These are phyloP conservation scores for Pharus latifolius DNA, from an alignment of 176 grass and related monocot genomes.

Conservation along the genomic window DNA sequence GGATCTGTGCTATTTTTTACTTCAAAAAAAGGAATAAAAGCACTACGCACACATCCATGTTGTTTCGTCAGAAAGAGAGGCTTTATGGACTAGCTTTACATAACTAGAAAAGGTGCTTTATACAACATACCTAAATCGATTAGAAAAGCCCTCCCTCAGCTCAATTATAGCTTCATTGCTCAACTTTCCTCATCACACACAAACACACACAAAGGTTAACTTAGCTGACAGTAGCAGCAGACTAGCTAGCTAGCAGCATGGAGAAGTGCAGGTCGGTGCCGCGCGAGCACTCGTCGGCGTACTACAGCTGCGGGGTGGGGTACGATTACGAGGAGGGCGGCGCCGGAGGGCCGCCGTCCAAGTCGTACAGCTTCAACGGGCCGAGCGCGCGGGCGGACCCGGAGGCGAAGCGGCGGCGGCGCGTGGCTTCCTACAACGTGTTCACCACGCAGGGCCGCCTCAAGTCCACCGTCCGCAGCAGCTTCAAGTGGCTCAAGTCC, in stretches of 20 bases:
- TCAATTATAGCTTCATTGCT: constrained; percentile 14
- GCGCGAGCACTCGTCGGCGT: constrained; percentile 45
- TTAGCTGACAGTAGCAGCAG: no score
- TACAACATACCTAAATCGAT: constrained; percentile 27
- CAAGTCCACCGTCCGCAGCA: constrained; percentile 72
- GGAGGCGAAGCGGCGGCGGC: constrained; percentile 81
- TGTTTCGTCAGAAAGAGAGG: constrained; percentile 14
- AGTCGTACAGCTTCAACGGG: constrained; percentile 90
- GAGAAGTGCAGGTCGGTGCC: constrained; percentile 90
- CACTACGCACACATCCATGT: background rate
- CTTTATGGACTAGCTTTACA: background rate
- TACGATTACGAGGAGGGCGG: constrained; percentile 39
- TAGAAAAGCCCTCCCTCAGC: background rate
- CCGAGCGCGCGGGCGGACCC: constrained; percentile 56
- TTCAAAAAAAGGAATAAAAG: no score
- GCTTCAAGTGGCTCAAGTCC: constrained; percentile 98
- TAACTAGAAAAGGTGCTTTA: background rate
- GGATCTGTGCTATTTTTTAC: no score
- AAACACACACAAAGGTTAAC: background rate
- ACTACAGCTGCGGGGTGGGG: constrained; percentile 42
- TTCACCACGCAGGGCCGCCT: constrained; percentile 71
- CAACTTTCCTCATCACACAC: background rate
- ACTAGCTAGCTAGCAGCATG: no score
- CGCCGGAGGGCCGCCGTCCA: constrained; percentile 6
- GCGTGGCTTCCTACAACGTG: constrained; percentile 87